phyloP scores from a whole-genome alignment of 352 stramenopile genomes.

The Discostella stelligera region DNA sequence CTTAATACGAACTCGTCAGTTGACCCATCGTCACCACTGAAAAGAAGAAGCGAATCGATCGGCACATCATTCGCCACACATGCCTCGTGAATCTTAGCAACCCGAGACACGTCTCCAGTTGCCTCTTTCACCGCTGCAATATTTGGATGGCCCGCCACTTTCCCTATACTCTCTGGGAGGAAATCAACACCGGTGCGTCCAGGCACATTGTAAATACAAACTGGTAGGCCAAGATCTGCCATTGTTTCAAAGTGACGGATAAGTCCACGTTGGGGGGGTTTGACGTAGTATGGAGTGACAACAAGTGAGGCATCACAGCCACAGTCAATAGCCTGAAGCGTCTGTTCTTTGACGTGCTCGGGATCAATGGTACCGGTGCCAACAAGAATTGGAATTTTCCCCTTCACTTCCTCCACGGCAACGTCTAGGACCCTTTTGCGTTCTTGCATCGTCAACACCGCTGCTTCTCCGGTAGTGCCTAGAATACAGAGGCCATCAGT shows the following conservation, averaged over 20 bases:
- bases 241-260: slow-evolving; percentile 90
- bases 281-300: slow-evolving; percentile 98
- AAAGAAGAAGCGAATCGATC: slow-evolving; percentile 77
- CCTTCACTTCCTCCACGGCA: slow-evolving; percentile 80
- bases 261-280: slow-evolving; percentile 94
- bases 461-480: slow-evolving; percentile 96
- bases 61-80: slow-evolving; percentile 29
- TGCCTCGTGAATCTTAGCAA: slow-evolving; percentile 54
- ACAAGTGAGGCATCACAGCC: slow-evolving; percentile 93
- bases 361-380: slow-evolving; percentile 92
- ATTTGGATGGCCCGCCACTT: slow-evolving; percentile 89
- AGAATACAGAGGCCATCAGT: slow-evolving; percentile 95
- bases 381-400: slow-evolving; percentile 90
- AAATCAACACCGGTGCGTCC: slow-evolving; percentile 94
- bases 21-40: slow-evolving; percentile 83
- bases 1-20: slow-evolving; percentile 68
- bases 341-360: slow-evolving; percentile 74
- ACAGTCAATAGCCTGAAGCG: slow-evolving; percentile 85
- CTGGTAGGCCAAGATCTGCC: slow-evolving; percentile 86
- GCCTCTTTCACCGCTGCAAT: slow-evolving; percentile 98
- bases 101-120: slow-evolving; percentile 85
- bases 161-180: slow-evolving; percentile 90
- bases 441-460: slow-evolving; percentile 92
- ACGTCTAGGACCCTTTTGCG: slow-evolving; percentile 91
- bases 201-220: slow-evolving; percentile 97